These are phyloP conservation scores for Penicillium daleae DNA, from an alignment of 495 filamentous ascomycete species.

Conservation along the genomic window DNA sequence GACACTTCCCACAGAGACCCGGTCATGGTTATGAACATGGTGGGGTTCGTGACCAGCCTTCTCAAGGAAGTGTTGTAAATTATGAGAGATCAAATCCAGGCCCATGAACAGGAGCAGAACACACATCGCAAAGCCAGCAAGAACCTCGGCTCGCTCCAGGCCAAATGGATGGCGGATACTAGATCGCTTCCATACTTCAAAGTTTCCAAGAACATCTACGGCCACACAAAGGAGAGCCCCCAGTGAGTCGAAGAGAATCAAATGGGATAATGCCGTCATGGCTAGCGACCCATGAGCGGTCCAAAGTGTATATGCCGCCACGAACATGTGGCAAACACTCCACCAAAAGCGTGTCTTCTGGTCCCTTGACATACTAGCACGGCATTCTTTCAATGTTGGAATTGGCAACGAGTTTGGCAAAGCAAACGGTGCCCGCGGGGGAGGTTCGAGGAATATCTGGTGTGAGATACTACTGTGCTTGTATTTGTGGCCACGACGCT, in stretches of 20 bases:
- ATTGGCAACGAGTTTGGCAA: slow-evolving; percentile 92
- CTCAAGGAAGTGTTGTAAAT: slow-evolving; percentile 83
- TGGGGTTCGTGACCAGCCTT: slow-evolving; percentile 67
- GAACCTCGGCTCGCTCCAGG: slow-evolving; percentile 86
- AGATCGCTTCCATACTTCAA: slow-evolving; percentile 95
- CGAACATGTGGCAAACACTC: slow-evolving; percentile 84
- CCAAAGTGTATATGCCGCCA: slow-evolving; percentile 84
- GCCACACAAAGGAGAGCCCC: slow-evolving; percentile 90
- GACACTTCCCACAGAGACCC: slow-evolving; percentile 72
- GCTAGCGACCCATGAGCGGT: slow-evolving; percentile 84
- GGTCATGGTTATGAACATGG: slow-evolving; percentile 66
- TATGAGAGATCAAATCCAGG: slow-evolving; percentile 91
- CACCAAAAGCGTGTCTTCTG: slow-evolving; percentile 82
- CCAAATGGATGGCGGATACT: slow-evolving; percentile 94
- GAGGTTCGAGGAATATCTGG: slow-evolving; percentile 96
- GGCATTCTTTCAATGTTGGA: slow-evolving; percentile 86
- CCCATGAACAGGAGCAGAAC: slow-evolving; percentile 95
- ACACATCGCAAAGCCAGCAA: slow-evolving; percentile 96
- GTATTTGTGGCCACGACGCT: slow-evolving; percentile 94
- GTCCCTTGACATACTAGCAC: slow-evolving; percentile 81
- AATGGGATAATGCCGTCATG: slow-evolving; percentile 87
- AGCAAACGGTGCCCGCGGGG: slow-evolving; percentile 80
- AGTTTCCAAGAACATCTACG: slow-evolving; percentile 92
- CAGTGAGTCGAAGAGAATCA: slow-evolving; percentile 92
- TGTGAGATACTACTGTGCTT: slow-evolving; percentile 96